phyloP scores from a whole-genome alignment of 805 yeast genomes.

The Ogataea methylovora region DNA sequence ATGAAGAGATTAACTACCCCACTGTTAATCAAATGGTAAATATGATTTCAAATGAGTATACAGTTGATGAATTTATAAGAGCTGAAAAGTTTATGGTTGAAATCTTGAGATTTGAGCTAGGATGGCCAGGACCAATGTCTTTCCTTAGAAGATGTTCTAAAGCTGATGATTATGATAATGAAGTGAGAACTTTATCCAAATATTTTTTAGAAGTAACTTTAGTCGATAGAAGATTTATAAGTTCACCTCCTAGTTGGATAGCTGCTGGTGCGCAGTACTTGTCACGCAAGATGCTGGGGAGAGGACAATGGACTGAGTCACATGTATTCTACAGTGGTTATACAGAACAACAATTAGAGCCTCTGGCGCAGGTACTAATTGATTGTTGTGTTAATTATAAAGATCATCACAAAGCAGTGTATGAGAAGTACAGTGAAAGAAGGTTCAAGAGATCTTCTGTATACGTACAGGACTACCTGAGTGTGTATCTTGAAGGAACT shows the following conservation, averaged over 20 bases:
- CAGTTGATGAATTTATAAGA: slow-evolving; percentile 66
- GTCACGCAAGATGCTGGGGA: slow-evolving; percentile 64
- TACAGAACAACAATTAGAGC: slow-evolving; percentile 75
- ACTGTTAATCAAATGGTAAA: slow-evolving; percentile 77
- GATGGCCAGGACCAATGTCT: slow-evolving; percentile 87
- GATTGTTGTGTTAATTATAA: slow-evolving; percentile 58
- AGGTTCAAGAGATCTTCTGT: slow-evolving; percentile 72
- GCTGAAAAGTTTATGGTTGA: slow-evolving; percentile 79
- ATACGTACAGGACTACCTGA: slow-evolving; percentile 58
- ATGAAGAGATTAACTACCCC: slow-evolving; percentile 89
- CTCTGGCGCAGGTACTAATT: slow-evolving; percentile 66
- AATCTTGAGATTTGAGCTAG: slow-evolving; percentile 64
- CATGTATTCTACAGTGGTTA: slow-evolving; percentile 92
- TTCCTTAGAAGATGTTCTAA: slow-evolving; percentile 82
- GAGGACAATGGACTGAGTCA: slow-evolving; percentile 76
- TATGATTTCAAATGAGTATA: slow-evolving; percentile 76
- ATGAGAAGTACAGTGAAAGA: slow-evolving; percentile 82
- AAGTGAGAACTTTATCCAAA: slow-evolving; percentile 79
- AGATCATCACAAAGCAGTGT: slow-evolving; percentile 70
- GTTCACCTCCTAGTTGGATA: slow-evolving; percentile 64
- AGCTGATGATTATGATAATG: slow-evolving; percentile 84
- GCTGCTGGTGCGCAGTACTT: slow-evolving; percentile 83
- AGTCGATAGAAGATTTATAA: slow-evolving; percentile 67
- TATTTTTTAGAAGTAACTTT: slow-evolving; percentile 72
- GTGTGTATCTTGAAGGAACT: too few relatives aligned